A percentile compares a stretch with the other conserved stretches of the same genome.
Evolutionary conservation across 2,329 filamentous ascomycete species (phyloP).

Genomic region (Fusarium sp.): DNA sequence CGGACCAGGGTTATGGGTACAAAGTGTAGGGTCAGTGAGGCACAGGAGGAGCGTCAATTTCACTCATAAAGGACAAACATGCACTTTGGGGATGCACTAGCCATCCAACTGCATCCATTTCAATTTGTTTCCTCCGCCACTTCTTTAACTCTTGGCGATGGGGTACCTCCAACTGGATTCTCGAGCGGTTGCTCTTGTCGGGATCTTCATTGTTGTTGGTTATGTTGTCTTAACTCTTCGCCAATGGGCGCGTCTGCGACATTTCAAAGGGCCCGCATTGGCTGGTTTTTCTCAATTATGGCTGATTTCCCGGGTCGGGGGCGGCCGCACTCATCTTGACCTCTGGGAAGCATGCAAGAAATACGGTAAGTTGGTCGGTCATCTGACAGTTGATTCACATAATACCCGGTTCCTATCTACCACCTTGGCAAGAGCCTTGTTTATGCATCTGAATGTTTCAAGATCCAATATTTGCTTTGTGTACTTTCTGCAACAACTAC

Average conservation of each 20-base stretch:
- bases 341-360: conserved; percentile 52
- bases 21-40: conserved; percentile 1
- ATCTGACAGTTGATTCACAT: background rate
- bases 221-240: conserved; percentile 32
- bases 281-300: conserved; percentile 57
- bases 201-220: conserved; percentile 18
- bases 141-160: background rate
- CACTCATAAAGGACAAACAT: conserved; percentile 2
- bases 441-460: too few relatives aligned
- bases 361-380: conserved; percentile 49
- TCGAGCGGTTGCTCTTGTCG: background rate
- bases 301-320: conserved; percentile 50
- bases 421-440: too few relatives aligned
- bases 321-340: conserved; percentile 53
- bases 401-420: too few relatives aligned
- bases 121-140: background rate
- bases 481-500: background rate
- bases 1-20: background rate
- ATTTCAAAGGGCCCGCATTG: conserved; percentile 55
- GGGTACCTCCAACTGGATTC: background rate
- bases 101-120: background rate
- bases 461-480: too few relatives aligned
- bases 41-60: background rate
- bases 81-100: background rate
- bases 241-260: conserved; percentile 55